A percentile compares a stretch with the other conserved stretches of the same genome.
These are phyloP conservation scores for Apiospora arundinis DNA, from an alignment of 2,329 filamentous ascomycete species.

Conservation along the genomic window DNA sequence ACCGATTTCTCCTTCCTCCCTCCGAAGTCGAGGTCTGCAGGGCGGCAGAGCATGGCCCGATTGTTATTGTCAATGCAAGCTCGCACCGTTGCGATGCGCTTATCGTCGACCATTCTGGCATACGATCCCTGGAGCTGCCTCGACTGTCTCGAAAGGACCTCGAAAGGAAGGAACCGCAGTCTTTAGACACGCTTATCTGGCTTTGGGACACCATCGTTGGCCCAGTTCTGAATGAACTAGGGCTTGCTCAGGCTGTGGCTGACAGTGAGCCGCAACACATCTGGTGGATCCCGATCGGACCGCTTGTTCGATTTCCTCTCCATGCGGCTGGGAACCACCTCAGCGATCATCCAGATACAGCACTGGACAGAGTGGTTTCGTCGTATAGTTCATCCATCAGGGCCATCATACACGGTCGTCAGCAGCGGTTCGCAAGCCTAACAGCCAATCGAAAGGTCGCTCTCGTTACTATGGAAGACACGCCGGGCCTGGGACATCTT, in stretches of 20 bases:
- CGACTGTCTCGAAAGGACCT: constrained; percentile 24
- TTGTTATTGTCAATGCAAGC: too few relatives aligned
- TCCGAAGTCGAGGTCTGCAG: too few relatives aligned
- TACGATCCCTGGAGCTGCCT: constrained; percentile 31
- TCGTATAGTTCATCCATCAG: constrained; percentile 45
- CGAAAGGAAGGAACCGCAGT: not conserved
- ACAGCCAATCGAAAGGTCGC: not conserved
- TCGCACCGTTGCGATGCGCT: too few relatives aligned
- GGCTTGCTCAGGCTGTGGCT: constrained; percentile 28
- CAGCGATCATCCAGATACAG: constrained; percentile 28
- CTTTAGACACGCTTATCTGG: constrained; percentile 35
- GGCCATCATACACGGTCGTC: constrained; percentile 38
- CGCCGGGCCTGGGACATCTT: not conserved
- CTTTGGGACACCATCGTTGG: constrained; percentile 38
- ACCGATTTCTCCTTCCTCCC: too few relatives aligned
- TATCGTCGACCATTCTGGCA: too few relatives aligned
- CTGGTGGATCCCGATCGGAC: constrained; percentile 44
- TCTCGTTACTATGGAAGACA: not conserved
- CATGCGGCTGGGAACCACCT: constrained; percentile 43
- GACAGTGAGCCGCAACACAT: constrained; percentile 35
- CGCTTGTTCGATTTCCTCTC: constrained; percentile 37
- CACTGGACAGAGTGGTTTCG: constrained; percentile 44
- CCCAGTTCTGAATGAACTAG: constrained; percentile 38
- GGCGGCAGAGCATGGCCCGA: too few relatives aligned
- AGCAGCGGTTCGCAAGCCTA: not conserved